Base-by-base conservation (phyloP, 2,329 filamentous ascomycete species). In the Calonectria pteridis region DNA sequence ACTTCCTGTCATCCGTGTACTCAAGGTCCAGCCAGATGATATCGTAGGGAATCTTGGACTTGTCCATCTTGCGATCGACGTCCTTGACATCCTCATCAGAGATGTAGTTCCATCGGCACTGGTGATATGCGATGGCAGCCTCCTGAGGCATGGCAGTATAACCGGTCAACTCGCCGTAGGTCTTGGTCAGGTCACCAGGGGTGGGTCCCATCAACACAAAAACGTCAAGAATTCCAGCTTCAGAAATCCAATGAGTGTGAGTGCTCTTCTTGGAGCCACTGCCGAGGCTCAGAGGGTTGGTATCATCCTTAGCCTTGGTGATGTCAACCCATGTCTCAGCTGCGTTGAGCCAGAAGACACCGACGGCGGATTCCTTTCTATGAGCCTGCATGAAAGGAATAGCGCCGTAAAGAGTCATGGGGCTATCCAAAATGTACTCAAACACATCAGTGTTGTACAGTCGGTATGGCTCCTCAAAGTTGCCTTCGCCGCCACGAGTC, bases 21-120 rank as follows among this genome's bases (percentile, higher is more conserved):
- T 99, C 97, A 78, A 99, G 95, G 81, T 99, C 97, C 23, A 99
- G 92, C 97, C 97, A 99, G 81, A 99, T 99, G 76, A 98, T 94
- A 85, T 99, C 97, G 86, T 98, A 99, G 0, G 97, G 97, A 69
- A 99, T 98, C 82, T 95, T 93, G 85, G 93, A 92, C 86, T 97
- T 97, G 87, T 98, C 96, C 87, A 99, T 98, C 84, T 97, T 98
- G 77, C 94, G 93, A 83, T 98, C 96, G 51, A 99, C 96, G 81
- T 98, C 96, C 84, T 94, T 97, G 72, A 99, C 96, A 85, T 99
- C 97, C 77, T 98, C 95, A 80, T 98, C 96, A 1, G 95, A 97
- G 71, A 98, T 93, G 83, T 99, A 99, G 86, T 99, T 99, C 97
- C 97, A 99, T 79, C 97, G 94, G 84, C 97, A 98, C 84, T 99